These are phyloP conservation scores for Saccharomycopsis vini DNA, from an alignment of 805 yeast species.

Conservation along the genomic window DNA sequence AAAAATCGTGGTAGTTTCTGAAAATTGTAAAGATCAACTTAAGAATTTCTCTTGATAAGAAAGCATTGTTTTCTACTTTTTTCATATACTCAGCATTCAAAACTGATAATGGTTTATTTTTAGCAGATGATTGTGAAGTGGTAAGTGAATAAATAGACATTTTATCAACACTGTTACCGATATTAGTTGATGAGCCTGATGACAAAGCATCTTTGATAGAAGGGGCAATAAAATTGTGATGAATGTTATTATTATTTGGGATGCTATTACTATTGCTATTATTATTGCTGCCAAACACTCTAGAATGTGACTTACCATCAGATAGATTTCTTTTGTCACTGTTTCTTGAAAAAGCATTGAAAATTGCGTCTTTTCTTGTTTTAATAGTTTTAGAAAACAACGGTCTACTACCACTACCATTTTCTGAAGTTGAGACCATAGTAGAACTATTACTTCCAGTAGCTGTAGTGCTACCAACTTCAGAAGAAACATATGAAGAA, in stretches of 20 bases:
- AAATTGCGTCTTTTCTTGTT: too few relatives aligned
- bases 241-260: too few relatives aligned
- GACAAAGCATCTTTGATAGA: too few relatives aligned
- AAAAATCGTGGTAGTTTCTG: conserved; percentile 5
- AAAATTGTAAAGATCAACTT: conserved; percentile 17
- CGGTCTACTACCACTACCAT: neutral
- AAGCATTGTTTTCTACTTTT: conserved; percentile 12
- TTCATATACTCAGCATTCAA: conserved; percentile 14
- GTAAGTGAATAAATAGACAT: neutral
- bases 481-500: neutral
- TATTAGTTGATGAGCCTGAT: too few relatives aligned
- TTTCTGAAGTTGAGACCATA: neutral
- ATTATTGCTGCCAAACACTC: too few relatives aligned
- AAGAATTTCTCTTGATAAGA: conserved; percentile 18
- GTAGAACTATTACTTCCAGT: neutral
- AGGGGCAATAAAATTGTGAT: too few relatives aligned
- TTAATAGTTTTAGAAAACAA: neutral
- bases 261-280: too few relatives aligned
- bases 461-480: neutral
- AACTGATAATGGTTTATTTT: conserved; percentile 2
- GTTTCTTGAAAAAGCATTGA: too few relatives aligned
- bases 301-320: too few relatives aligned
- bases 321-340: too few relatives aligned
- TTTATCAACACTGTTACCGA: too few relatives aligned
- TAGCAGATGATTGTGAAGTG: neutral